Conservation (phyloP, 257 asterid species). For the Linderniella brevidens region DNA sequence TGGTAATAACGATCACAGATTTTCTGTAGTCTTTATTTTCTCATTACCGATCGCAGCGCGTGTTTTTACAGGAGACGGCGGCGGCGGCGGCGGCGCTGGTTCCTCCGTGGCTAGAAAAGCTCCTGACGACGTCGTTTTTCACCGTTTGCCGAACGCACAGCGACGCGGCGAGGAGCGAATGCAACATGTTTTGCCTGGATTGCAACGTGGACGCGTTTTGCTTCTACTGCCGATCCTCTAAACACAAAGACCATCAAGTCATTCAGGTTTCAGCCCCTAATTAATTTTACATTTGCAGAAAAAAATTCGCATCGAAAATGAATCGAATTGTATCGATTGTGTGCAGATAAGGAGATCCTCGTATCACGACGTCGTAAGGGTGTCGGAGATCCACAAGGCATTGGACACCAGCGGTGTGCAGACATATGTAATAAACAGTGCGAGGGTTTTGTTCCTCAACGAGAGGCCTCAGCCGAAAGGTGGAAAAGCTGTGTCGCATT, state of each 20-base stretch:
- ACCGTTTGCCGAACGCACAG: conserved; percentile 54
- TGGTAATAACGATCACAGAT: too few species aligned
- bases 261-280: conserved; percentile 39
- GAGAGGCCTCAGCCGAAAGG: conserved; percentile 84
- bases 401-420: conserved; percentile 82
- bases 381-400: conserved; percentile 84
- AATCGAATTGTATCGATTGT: background rate
- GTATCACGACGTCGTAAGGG: conserved; percentile 93
- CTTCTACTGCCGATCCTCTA: conserved; percentile 68
- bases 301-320: background rate
- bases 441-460: conserved; percentile 82
- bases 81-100: conserved; percentile 39
- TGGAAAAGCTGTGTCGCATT: conserved; percentile 68
- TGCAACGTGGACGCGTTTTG: conserved; percentile 62
- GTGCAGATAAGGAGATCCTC: conserved; percentile 84
- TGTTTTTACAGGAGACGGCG: conserved; percentile 17
- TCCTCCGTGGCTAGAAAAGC: conserved; percentile 79
- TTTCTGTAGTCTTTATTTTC: background rate
- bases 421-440: conserved; percentile 88
- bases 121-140: conserved; percentile 53
- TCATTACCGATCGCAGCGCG: background rate
- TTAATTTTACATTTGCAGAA: background rate
- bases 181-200: conserved; percentile 82
- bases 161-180: conserved; percentile 73
- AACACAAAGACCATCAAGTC: conserved; percentile 82